Evolutionary conservation across 164 flowering plant genomes (phyloP).

Genomic region (Berberis vulgaris): DNA sequence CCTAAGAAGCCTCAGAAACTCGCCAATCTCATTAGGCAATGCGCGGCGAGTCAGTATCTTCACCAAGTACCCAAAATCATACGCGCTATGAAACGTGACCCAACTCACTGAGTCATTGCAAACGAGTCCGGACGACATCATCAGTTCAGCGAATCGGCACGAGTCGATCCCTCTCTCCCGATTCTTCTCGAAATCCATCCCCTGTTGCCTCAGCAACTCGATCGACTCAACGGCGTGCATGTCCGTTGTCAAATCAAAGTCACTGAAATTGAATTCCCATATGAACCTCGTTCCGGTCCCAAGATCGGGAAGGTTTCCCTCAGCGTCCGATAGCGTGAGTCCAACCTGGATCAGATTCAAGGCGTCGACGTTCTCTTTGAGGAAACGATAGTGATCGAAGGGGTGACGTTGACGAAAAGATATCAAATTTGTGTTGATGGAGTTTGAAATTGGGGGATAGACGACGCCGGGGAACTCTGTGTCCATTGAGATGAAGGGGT

Average conservation of each 20-base stretch:
- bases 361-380: slow-evolving; percentile 40
- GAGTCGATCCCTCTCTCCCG: slow-evolving; percentile 32
- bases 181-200: slow-evolving; percentile 46
- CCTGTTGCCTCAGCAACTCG: slow-evolving; percentile 33
- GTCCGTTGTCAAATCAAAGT: slow-evolving; percentile 35
- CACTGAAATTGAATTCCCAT: slow-evolving; percentile 57
- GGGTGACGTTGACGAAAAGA: neutral
- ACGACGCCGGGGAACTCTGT: slow-evolving; percentile 57
- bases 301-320: slow-evolving; percentile 43
- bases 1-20: slow-evolving; percentile 25
- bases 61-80: slow-evolving; percentile 51
- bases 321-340: slow-evolving; percentile 36
- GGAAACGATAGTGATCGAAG: slow-evolving; percentile 20
- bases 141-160: slow-evolving; percentile 34
- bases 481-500: slow-evolving; percentile 42
- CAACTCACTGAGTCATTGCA: slow-evolving; percentile 40
- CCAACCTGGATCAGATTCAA: slow-evolving; percentile 50
- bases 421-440: neutral
- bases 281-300: slow-evolving; percentile 26
- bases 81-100: slow-evolving; percentile 55
- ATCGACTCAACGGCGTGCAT: slow-evolving; percentile 34
- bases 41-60: slow-evolving; percentile 26
- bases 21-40: slow-evolving; percentile 28
- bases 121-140: slow-evolving; percentile 53
- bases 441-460: slow-evolving; percentile 12